Evolutionary conservation across 2,329 filamentous ascomycete genomes (phyloP).

Genomic region (Escovopsis sp.): DNA sequence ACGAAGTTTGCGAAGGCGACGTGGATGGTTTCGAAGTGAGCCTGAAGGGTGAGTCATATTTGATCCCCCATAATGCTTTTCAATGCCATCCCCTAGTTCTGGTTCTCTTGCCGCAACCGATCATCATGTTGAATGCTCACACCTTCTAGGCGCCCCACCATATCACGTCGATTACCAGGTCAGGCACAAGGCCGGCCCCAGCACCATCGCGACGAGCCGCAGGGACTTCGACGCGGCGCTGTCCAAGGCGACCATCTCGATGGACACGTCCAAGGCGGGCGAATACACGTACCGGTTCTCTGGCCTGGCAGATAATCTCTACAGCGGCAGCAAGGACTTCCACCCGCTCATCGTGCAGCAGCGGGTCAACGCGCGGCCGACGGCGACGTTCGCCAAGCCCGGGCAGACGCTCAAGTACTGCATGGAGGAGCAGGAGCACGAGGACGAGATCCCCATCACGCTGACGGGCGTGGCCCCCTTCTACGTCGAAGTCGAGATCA

Average conservation of each 20-base stretch:
- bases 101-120: constrained; percentile 3
- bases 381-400: constrained; percentile 67
- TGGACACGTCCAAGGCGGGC: constrained; percentile 76
- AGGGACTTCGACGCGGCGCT: constrained; percentile 66
- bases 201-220: constrained; percentile 46
- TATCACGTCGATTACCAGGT: constrained; percentile 74
- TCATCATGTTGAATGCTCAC: constrained; percentile 16
- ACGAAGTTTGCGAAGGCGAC: constrained; percentile 85
- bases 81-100: no score
- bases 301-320: constrained; percentile 71
- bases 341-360: constrained; percentile 60
- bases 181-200: constrained; percentile 52
- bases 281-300: constrained; percentile 76
- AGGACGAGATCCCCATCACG: constrained; percentile 77
- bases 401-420: constrained; percentile 95
- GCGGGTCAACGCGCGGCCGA: constrained; percentile 68
- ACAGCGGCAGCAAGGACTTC: constrained; percentile 57
- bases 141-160: constrained; percentile 66
- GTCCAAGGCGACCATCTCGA: constrained; percentile 59
- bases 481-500: constrained; percentile 80
- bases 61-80: background rate
- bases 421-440: constrained; percentile 63
- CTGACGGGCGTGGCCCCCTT: constrained; percentile 78
- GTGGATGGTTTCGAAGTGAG: constrained; percentile 75
- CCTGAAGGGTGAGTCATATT: constrained; percentile 46